Evolutionary conservation across 2,329 filamentous ascomycete genomes (phyloP).

Genomic region (Arthrobotrys conoides): DNA sequence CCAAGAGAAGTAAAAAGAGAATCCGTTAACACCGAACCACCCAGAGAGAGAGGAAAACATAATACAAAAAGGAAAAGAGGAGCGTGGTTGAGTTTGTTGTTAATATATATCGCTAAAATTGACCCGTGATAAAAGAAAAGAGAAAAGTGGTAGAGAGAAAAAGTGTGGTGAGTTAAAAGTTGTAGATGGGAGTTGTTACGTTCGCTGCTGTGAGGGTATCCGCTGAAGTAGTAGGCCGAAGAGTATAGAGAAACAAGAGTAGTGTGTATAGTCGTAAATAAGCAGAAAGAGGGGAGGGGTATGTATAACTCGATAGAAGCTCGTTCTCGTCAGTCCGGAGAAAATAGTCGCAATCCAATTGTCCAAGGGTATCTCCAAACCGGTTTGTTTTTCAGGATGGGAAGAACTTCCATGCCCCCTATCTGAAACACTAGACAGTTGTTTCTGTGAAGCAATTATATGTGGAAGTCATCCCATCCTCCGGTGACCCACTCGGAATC

Average conservation of each 20-base stretch:
- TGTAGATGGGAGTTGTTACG: conserved; percentile 42
- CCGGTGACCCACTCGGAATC: conserved; percentile 92
- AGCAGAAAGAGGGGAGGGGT: conserved; percentile 16
- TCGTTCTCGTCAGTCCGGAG: conserved; percentile 41
- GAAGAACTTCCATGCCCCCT: conserved; percentile 27
- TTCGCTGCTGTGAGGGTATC: conserved; percentile 52
- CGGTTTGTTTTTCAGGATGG: conserved; percentile 65
- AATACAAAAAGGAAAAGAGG: conserved; percentile 58
- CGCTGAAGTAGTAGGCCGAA: conserved; percentile 43
- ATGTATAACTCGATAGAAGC: conserved; percentile 35
- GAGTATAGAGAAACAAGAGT: conserved; percentile 49
- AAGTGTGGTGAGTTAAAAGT: conserved; percentile 41
- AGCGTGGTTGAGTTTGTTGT: conserved; percentile 49
- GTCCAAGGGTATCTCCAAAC: conserved; percentile 58
- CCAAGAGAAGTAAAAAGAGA: conserved; percentile 46
- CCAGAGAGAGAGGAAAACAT: conserved; percentile 51
- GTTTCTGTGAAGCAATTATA: conserved; percentile 40
- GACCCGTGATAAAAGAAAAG: conserved; percentile 45
- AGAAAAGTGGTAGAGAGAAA: conserved; percentile 20
- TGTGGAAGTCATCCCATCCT: conserved; percentile 75
- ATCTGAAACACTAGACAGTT: conserved; percentile 36
- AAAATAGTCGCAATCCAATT: conserved; percentile 17
- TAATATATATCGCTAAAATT: conserved; percentile 56
- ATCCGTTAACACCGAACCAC: conserved; percentile 59
- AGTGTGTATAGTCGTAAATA: conserved; percentile 45